Conservation (phyloP, 2,329 filamentous ascomycete genomes). For the Harringtonia lauricola region DNA sequence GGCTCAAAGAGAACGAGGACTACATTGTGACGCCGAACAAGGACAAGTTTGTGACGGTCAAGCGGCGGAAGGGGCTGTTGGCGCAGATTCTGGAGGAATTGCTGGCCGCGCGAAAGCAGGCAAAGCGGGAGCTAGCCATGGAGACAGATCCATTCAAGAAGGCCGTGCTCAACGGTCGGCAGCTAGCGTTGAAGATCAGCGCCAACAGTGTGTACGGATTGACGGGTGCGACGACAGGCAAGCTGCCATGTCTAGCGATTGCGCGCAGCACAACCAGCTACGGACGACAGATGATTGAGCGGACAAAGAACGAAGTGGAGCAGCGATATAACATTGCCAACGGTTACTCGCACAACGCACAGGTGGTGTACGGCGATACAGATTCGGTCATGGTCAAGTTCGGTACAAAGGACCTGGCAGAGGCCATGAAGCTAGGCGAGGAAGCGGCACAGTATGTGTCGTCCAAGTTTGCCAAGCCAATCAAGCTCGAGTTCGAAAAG, state of each 20-base stretch:
- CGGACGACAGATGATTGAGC: conserved; percentile 97
- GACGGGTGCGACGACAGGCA: conserved; percentile 91
- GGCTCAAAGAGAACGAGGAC: conserved; percentile 77
- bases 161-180: conserved; percentile 92
- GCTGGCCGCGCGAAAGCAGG: conserved; percentile 81
- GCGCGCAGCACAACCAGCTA: conserved; percentile 96
- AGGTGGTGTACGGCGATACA: conserved; percentile 97
- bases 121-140: conserved; percentile 77
- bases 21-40: conserved; percentile 95
- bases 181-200: conserved; percentile 89
- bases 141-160: conserved; percentile 97
- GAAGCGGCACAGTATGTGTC: conserved; percentile 86
- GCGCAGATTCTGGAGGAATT: conserved; percentile 95
- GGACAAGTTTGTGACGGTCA: conserved; percentile 81
- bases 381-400: conserved; percentile 99
- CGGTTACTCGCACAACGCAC: conserved; percentile 85
- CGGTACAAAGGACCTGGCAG: conserved; percentile 72
- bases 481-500: conserved; percentile 99
- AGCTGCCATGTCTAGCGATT: conserved; percentile 87
- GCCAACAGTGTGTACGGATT: conserved; percentile 97
- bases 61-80: conserved; percentile 81
- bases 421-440: conserved; percentile 91
- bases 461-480: conserved; percentile 85
- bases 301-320: conserved; percentile 93
- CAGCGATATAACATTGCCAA: conserved; percentile 82